These are phyloP conservation scores for Populus deltoides DNA, from an alignment of 345 rosid genomes.

Conservation along the genomic window DNA sequence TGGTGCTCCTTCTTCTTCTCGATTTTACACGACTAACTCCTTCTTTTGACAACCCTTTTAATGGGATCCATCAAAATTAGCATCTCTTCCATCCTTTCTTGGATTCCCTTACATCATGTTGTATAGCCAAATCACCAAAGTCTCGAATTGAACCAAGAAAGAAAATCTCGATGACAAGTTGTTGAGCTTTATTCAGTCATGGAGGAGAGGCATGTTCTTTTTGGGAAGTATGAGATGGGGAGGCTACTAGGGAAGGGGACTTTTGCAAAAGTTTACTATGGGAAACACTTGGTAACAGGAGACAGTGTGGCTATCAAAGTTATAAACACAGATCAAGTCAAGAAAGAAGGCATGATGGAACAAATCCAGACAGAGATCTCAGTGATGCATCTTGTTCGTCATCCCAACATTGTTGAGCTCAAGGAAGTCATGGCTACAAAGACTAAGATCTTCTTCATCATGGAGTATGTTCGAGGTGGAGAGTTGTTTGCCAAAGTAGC, in stretches of 20 bases:
- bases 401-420: conserved; percentile 1
- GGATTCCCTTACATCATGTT: conserved; percentile 27
- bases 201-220: background rate
- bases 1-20: background rate
- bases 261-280: background rate
- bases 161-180: background rate
- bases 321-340: background rate
- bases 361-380: background rate
- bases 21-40: too few relatives aligned
- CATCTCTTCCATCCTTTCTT: conserved; percentile 38
- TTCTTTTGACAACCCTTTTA: background rate
- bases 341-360: background rate
- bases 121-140: background rate
- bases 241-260: background rate
- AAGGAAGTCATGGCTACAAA: conserved; percentile 1
- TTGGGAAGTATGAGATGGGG: background rate
- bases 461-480: conserved; percentile 2
- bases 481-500: background rate
- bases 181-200: background rate
- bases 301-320: background rate
- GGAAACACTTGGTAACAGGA: background rate
- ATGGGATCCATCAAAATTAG: conserved; percentile 40
- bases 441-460: background rate
- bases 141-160: background rate
- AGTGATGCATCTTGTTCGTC: background rate